A percentile compares a stretch with the other conserved stretches of the same genome.
Conservation (phyloP, 306 rosid genomes). For the Alnus rubra region DNA sequence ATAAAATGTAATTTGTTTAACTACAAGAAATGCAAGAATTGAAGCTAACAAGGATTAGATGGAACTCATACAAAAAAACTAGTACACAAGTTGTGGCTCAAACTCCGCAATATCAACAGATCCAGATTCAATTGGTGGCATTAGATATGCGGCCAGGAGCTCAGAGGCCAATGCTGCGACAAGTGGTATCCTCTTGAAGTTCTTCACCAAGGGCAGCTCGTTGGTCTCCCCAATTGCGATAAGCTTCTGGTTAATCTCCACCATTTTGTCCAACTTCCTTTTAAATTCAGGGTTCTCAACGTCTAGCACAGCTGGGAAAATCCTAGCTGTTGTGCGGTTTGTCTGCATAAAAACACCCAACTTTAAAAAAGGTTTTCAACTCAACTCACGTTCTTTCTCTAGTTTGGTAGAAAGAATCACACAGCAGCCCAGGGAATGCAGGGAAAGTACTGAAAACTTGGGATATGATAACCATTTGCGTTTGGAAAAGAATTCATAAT, state of each 20-base stretch:
- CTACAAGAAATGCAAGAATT: neutral
- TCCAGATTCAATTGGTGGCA: slow-evolving; percentile 96
- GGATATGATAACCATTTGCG: neutral
- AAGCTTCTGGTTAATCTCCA: slow-evolving; percentile 73
- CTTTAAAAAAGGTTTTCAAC: neutral
- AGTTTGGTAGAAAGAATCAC: neutral
- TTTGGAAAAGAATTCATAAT: slow-evolving; percentile 1
- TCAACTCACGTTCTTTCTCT: neutral
- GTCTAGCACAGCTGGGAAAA: slow-evolving; percentile 94
- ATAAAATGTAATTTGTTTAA: too few relatives aligned
- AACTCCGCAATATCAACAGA: slow-evolving; percentile 94
- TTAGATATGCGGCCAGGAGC: slow-evolving; percentile 80
- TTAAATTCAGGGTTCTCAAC: slow-evolving; percentile 98
- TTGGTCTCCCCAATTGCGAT: slow-evolving; percentile 66
- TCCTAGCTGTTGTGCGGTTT: slow-evolving; percentile 92
- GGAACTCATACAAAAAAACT: slow-evolving; percentile 41
- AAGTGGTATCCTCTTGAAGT: slow-evolving; percentile 88
- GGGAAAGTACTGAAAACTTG: slow-evolving; percentile 4
- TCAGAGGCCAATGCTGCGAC: slow-evolving; percentile 81
- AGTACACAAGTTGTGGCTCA: slow-evolving; percentile 84
- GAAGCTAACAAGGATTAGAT: slow-evolving; percentile 21
- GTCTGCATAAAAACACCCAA: slow-evolving; percentile 50
- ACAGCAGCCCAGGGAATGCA: neutral
- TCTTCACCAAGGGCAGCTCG: slow-evolving; percentile 74
- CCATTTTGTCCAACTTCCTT: slow-evolving; percentile 87